Evolutionary conservation across 1,284 basidiomycete genomes (phyloP).

Genomic region (Mycena sp.): DNA sequence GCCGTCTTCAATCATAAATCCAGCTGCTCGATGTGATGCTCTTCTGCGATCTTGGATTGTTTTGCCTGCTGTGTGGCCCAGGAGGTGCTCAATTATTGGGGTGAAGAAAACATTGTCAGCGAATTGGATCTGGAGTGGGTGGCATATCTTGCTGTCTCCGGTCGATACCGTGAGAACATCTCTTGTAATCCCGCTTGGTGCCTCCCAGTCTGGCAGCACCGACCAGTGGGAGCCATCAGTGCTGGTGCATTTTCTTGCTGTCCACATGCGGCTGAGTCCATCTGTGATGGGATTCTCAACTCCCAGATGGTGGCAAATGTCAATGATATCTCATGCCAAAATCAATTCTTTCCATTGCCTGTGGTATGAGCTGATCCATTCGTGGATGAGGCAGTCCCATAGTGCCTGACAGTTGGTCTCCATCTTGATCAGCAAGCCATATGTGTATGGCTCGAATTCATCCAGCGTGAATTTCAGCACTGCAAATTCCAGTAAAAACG

Average conservation of each 20-base stretch:
- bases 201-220: constrained; percentile 43
- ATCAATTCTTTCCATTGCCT: constrained; percentile 40
- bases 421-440: too few species aligned
- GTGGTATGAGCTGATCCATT: constrained; percentile 29
- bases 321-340: constrained; percentile 35
- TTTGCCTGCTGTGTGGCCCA: background rate
- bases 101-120: constrained; percentile 17
- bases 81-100: constrained; percentile 9
- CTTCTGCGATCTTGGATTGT: constrained; percentile 31
- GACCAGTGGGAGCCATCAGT: constrained; percentile 44
- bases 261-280: constrained; percentile 34
- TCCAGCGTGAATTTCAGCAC: too few species aligned
- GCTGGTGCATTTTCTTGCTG: background rate
- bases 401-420: too few species aligned
- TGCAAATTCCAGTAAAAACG: too few species aligned
- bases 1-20: too few species aligned
- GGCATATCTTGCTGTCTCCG: too few species aligned
- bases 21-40: constrained; percentile 37
- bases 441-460: too few species aligned
- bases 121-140: constrained; percentile 39
- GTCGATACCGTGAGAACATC: constrained; percentile 35
- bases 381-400: background rate
- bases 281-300: constrained; percentile 35
- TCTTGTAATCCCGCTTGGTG: constrained; percentile 35
- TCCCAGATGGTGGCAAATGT: constrained; percentile 38